Conservation (phyloP, 352 stramenopile genomes). For the Phytopythium boreale region DNA sequence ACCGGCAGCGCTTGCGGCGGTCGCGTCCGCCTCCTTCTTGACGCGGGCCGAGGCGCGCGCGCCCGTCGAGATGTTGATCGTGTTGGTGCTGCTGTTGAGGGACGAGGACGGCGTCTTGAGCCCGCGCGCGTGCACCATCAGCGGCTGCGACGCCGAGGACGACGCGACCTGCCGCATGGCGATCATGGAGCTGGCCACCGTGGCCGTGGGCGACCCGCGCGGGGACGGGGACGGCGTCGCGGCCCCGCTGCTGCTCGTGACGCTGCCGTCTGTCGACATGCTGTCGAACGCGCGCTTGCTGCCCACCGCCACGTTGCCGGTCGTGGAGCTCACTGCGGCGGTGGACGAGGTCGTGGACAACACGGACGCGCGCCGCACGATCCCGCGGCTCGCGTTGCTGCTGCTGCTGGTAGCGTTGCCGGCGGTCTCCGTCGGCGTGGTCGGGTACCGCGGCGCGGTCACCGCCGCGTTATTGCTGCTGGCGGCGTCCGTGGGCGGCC, state of each 20-base stretch:
- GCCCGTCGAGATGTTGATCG: constrained; percentile 24
- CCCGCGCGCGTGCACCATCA: constrained; percentile 17
- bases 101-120: neutral
- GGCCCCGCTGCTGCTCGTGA: constrained; percentile 1
- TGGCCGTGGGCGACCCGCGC: constrained; percentile 40
- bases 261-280: constrained; percentile 16
- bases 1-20: neutral
- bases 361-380: neutral
- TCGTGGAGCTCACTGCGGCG: too few relatives aligned
- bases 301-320: constrained; percentile 8
- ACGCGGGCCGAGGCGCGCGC: constrained; percentile 6
- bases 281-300: constrained; percentile 45
- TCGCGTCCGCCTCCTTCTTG: constrained; percentile 27
- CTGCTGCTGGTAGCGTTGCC: neutral
- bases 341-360: neutral
- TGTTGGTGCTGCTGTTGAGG: constrained; percentile 26
- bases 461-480: neutral
- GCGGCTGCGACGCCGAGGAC: constrained; percentile 8
- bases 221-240: constrained; percentile 12
- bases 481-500: constrained; percentile 8
- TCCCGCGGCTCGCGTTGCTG: neutral
- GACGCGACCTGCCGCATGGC: constrained; percentile 43
- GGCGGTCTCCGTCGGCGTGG: neutral
- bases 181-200: constrained; percentile 67
- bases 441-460: neutral